Evolutionary conservation across 257 asterid species (phyloP).

Genomic region (Striga asiatica): DNA sequence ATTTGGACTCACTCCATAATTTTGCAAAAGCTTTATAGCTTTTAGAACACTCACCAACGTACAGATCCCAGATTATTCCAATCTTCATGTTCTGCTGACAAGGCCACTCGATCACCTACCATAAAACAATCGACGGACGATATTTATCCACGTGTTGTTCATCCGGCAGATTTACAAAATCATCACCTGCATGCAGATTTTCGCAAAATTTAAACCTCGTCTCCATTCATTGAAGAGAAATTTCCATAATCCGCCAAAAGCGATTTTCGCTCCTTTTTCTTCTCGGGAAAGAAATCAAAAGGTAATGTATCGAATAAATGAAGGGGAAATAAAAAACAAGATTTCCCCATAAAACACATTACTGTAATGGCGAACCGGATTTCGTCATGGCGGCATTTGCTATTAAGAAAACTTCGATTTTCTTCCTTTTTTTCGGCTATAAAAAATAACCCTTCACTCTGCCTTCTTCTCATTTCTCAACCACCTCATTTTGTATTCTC

Average conservation of each 20-base stretch:
- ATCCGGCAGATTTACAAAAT: conserved; percentile 4
- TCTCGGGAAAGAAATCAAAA: conserved; percentile 3
- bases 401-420: neutral
- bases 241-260: conserved; percentile 9
- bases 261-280: conserved; percentile 4
- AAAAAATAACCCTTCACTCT: conserved; percentile 26
- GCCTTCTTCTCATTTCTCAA: conserved; percentile 32
- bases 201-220: conserved; percentile 20
- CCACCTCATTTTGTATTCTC: conserved; percentile 14
- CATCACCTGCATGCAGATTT: conserved; percentile 27
- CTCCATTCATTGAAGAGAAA: conserved; percentile 12
- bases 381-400: conserved; percentile 14
- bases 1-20: conserved; percentile 15
- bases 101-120: neutral
- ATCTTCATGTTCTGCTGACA: neutral
- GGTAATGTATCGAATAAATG: neutral
- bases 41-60: neutral
- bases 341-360: neutral
- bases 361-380: neutral
- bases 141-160: neutral
- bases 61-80: neutral
- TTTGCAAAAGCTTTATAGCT: conserved; percentile 3
- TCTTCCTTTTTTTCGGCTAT: conserved; percentile 3
- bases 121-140: neutral
- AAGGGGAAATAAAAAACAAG: neutral